Conservation (phyloP, 352 stramenopile genomes). For the Phytophthora quininea region DNA sequence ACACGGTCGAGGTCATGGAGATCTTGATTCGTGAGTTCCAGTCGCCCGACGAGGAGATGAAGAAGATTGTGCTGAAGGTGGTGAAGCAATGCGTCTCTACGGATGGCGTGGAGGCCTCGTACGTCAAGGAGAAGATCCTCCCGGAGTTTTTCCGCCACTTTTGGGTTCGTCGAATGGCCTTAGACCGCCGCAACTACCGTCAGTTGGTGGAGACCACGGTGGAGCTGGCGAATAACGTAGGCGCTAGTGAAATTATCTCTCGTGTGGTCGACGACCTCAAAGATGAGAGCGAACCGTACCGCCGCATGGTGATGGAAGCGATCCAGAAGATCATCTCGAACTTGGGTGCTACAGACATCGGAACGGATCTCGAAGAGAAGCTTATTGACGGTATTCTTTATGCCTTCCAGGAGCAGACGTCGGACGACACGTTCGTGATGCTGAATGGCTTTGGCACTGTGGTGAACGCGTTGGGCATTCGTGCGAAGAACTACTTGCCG, state of each 20-base stretch:
- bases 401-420: slow-evolving; percentile 98
- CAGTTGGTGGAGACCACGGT: slow-evolving; percentile 99
- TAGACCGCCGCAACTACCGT: slow-evolving; percentile 98
- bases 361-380: slow-evolving; percentile 96
- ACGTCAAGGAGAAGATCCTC: slow-evolving; percentile 98
- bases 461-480: slow-evolving; percentile 96
- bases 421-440: slow-evolving; percentile 95
- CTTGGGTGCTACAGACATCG: slow-evolving; percentile 96
- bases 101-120: slow-evolving; percentile 97
- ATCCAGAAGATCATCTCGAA: slow-evolving; percentile 99
- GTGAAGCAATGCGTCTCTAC: slow-evolving; percentile 98
- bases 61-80: slow-evolving; percentile 97
- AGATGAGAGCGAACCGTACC: slow-evolving; percentile 99
- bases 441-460: slow-evolving; percentile 98
- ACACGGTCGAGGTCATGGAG: slow-evolving; percentile 98
- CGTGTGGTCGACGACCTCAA: slow-evolving; percentile 99
- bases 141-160: slow-evolving; percentile 99
- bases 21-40: slow-evolving; percentile 99
- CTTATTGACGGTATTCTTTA: slow-evolving; percentile 99
- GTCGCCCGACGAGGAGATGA: slow-evolving; percentile 99
- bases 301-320: slow-evolving; percentile 99
- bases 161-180: slow-evolving; percentile 98
- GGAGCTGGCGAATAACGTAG: slow-evolving; percentile 99
- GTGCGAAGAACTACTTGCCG: slow-evolving; percentile 98
- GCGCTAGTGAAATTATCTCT: slow-evolving; percentile 97